These are phyloP conservation scores for Cystobasidium ongulense DNA, from an alignment of 768 basidiomycete genomes.

Conservation along the genomic window DNA sequence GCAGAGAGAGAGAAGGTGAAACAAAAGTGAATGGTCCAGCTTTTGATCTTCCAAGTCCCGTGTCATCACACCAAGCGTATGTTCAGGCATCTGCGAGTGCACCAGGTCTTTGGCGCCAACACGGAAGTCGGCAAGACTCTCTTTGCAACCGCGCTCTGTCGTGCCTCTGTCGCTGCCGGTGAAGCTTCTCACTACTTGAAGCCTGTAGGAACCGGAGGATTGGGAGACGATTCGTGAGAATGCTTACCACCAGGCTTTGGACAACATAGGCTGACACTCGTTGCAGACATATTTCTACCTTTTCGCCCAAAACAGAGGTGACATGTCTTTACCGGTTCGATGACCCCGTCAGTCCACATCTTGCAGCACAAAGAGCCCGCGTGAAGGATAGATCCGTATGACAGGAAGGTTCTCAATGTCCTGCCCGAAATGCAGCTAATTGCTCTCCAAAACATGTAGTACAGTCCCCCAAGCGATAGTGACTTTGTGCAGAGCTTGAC, in stretches of 20 bases:
- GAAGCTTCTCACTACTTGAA: slow-evolving; percentile 52
- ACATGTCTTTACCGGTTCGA: slow-evolving; percentile 74
- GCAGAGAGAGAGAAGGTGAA: background rate
- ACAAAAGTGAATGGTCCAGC: too few species aligned
- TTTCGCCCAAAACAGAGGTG: slow-evolving; percentile 45
- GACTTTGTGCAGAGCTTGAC: slow-evolving; percentile 33
- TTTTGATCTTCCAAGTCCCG: background rate
- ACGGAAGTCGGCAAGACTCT: slow-evolving; percentile 95
- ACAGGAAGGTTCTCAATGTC: too few species aligned
- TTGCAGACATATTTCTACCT: slow-evolving; percentile 34
- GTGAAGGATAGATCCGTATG: background rate
- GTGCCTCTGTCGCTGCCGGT: slow-evolving; percentile 52
- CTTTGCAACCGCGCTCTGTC: slow-evolving; percentile 70
- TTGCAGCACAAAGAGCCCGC: slow-evolving; percentile 56
- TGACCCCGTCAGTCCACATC: slow-evolving; percentile 86
- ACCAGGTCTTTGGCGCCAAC: slow-evolving; percentile 91
- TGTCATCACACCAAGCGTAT: slow-evolving; percentile 43
- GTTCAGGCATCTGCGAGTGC: slow-evolving; percentile 72
- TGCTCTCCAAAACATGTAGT: background rate
- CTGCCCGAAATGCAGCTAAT: background rate
- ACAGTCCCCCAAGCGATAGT: slow-evolving; percentile 42
- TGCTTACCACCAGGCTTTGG: background rate
- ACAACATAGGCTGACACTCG: background rate
- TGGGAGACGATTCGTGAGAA: slow-evolving; percentile 72
- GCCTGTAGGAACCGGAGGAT: slow-evolving; percentile 82